phyloP scores from a whole-genome alignment of 345 rosid species.

The Populus euphratica region DNA sequence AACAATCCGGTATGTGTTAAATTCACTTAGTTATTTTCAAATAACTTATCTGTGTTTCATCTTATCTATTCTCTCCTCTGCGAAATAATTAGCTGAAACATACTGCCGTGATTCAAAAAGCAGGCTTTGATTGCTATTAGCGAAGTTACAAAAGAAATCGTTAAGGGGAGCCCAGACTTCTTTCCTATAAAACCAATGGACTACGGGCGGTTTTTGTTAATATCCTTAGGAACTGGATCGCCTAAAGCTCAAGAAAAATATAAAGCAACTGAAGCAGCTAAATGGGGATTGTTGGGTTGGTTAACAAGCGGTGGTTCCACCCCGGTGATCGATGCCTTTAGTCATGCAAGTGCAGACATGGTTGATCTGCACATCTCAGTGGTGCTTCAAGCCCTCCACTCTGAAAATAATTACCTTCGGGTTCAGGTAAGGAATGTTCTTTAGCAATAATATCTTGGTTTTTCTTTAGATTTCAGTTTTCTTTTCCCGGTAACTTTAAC shows the following conservation, averaged over 20 bases:
- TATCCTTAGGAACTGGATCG: constrained; percentile 21
- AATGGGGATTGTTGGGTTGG: constrained; percentile 23
- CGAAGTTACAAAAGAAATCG: constrained; percentile 20
- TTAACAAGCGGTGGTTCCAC: neutral
- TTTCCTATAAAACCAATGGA: constrained; percentile 10
- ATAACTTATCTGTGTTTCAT: too few species aligned
- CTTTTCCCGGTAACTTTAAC: too few species aligned
- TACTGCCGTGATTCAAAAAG: neutral
- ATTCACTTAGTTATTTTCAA: too few species aligned
- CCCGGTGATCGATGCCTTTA: constrained; percentile 15
- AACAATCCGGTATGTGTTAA: constrained; percentile 28
- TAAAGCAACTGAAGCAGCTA: constrained; percentile 1
- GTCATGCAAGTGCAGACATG: constrained; percentile 20
- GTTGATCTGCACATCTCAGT: constrained; percentile 14
- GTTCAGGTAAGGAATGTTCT: constrained; percentile 1
- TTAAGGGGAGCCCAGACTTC: constrained; percentile 2
- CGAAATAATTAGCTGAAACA: neutral
- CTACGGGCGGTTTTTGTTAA: constrained; percentile 9
- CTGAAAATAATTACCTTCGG: constrained; percentile 14
- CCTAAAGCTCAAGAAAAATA: constrained; percentile 7
- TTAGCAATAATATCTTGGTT: too few species aligned
- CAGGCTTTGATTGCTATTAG: constrained; percentile 15
- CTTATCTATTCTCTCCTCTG: too few species aligned
- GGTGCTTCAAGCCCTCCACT: constrained; percentile 18
- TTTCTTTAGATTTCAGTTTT: too few species aligned